Percentiles rank a stretch among this genome's conserved stretches.
phyloP scores from a whole-genome alignment of 78 protist genomes.

The Protostelium mycophagum region DNA sequence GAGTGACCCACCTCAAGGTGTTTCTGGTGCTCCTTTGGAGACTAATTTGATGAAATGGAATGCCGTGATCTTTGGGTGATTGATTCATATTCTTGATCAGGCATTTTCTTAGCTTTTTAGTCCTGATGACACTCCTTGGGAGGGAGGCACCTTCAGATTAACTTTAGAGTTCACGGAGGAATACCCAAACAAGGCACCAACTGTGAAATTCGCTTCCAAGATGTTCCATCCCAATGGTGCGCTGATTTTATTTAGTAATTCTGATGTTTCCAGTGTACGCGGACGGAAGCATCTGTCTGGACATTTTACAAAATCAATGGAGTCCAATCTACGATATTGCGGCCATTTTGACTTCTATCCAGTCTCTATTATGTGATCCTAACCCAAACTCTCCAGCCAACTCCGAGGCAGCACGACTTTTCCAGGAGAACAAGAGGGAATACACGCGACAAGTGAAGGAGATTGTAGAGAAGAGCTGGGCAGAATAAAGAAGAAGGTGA shows the following conservation, averaged over 20 bases:
- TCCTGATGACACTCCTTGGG: slow-evolving; percentile 98
- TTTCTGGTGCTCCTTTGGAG: slow-evolving; percentile 89
- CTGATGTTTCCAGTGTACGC: slow-evolving; percentile 79
- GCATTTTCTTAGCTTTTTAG: slow-evolving; percentile 13
- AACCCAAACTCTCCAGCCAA: slow-evolving; percentile 99
- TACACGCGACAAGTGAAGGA: slow-evolving; percentile 92
- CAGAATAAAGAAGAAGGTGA: no score
- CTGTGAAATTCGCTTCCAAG: slow-evolving; percentile 90
- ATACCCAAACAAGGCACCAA: slow-evolving; percentile 99
- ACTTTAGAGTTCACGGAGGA: slow-evolving; percentile 93
- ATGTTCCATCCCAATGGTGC: slow-evolving; percentile 97
- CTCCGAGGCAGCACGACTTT: slow-evolving; percentile 95
- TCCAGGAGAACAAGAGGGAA: slow-evolving; percentile 92
- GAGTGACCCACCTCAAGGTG: slow-evolving; percentile 89
- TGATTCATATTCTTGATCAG: background rate
- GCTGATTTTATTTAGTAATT: background rate
- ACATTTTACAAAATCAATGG: slow-evolving; percentile 99
- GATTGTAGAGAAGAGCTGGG: slow-evolving; percentile 95
- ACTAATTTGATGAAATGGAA: slow-evolving; percentile 95
- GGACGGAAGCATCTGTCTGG: slow-evolving; percentile 99
- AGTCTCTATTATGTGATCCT: slow-evolving; percentile 98
- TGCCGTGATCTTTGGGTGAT: slow-evolving; percentile 98
- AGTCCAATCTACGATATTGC: slow-evolving; percentile 97
- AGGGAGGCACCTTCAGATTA: slow-evolving; percentile 98
- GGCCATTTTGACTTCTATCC: slow-evolving; percentile 98